Evolutionary conservation across 768 basidiomycete species (phyloP), one percentile per base, ranked within the genome.

Genomic region (Ramaria sp.): DNA sequence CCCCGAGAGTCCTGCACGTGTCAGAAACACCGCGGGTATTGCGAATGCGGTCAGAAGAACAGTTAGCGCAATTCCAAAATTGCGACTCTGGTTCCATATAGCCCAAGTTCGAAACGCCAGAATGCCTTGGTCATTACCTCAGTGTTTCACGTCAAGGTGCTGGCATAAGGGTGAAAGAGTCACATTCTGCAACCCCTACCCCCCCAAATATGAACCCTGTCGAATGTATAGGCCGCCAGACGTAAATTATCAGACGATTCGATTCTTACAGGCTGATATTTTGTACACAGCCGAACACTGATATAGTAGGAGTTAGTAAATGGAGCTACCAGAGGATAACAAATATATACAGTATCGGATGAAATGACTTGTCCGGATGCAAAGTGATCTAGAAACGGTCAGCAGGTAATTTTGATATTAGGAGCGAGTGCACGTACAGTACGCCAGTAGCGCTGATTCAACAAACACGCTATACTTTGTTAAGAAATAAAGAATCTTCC

Each of bases 401-500:
- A 10, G 47, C 6, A 22, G 3, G 13, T 48, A 3, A 48, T 19
- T 24, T 4, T 15, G 22, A 17, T 48, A 19, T 15, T 42, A 19
- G 24, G 15, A n/a, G n/a, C 10, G 17, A 33, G n/a, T 17, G 5
- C 41, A 61, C 60, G 20, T 9, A 59, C 60, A 49, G 19, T 33
- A 43, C 19, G 47, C 24, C 46, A 51, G 43, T 41, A 61, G 24
- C 17, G 24, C 19, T n/a, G 51, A 34, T 45, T 69, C 66, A 22
- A 66, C 22, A 37, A 67, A 65, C 3, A 63, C 60, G 13, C 62
- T 55, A 42, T 70, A 70, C 34, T 66, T 65, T 49, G 63, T 59
- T n/a, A 64, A 57, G 31, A 69, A 54, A 54, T 64, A 70, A 31
- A 69, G 55, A 47, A 54, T 53, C 45, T 66, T 69, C 12, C 65